Percentiles rank a stretch among this genome's conserved stretches.
phyloP scores from a whole-genome alignment of 2,329 filamentous ascomycete species.

The Aspergillus bombycis region DNA sequence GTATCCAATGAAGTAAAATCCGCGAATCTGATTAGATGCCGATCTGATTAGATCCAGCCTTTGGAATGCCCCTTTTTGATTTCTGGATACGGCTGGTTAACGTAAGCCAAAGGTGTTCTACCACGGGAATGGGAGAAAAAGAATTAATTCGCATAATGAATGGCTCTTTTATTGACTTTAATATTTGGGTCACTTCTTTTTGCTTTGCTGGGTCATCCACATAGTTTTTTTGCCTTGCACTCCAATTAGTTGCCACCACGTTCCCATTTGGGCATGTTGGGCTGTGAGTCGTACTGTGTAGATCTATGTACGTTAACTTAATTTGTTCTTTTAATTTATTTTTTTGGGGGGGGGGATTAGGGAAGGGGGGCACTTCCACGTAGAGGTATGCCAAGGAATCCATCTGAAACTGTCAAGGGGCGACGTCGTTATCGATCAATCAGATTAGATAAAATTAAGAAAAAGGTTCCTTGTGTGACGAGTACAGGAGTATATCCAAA shows the following conservation, averaged over 20 bases:
- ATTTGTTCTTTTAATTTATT: background rate
- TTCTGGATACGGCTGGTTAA: background rate
- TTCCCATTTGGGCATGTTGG: background rate
- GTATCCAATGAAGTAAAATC: conserved; percentile 7
- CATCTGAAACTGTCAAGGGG: background rate
- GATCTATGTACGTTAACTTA: background rate
- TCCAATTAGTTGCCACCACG: background rate
- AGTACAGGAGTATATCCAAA: background rate
- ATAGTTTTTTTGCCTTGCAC: background rate
- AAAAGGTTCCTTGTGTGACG: background rate
- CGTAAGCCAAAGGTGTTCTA: background rate
- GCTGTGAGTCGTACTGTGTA: background rate
- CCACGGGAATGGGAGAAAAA: background rate
- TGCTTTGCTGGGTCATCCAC: no score
- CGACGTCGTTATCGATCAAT: conserved; percentile 15
- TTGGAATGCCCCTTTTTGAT: background rate
- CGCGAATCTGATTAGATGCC: conserved; percentile 23
- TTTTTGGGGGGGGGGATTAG: background rate
- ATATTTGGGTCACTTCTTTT: no score
- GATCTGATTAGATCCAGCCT: conserved; percentile 22
- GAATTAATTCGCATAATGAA: background rate
- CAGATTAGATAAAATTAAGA: conserved; percentile 22
- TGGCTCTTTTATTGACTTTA: background rate
- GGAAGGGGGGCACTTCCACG: no score
- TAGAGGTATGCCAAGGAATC: background rate